Evolutionary conservation across 2,329 filamentous ascomycete genomes (phyloP), one percentile per base, ranked within the genome.

Genomic region (Penicillium hesseltinei): DNA sequence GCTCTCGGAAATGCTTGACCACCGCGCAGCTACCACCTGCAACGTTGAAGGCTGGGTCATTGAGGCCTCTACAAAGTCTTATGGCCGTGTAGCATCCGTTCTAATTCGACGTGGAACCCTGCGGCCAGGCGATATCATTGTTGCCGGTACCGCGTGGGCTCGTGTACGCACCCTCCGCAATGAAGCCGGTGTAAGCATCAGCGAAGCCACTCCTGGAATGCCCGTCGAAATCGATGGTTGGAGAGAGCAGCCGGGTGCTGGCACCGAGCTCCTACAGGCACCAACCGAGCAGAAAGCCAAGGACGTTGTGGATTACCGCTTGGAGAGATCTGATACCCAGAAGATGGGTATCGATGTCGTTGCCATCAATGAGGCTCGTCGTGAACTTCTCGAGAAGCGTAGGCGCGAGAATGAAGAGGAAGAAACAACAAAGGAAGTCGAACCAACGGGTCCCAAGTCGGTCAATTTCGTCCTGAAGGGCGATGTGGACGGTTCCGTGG

Each of bases 181-280:
- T 70, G 93, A 97, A 78, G 88, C 88, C 5, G 93, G 94, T 21
- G 76, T 82, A 2, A 81, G 87, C 13, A 78, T 97, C 17, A 66
- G 79, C 1, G 87, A 91, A 73, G 92, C 91, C 15, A 85, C 87
- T 0, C 95, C 94, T 0, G 94, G 94, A 36, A 94, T 88, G 29
- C 92, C 95, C 0, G 90, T 96, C 3, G 91, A 97, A 74, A 85
- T 99, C 21, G 86, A 97, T 61, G 94, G 94, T n/a, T 99, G 94
- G 94, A 87, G 88, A 66, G 89, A 91, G 36, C 88, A 91, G 63
- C 93, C 94, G 0, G 82, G 84, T 25, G 93, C 94, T 1, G 95
- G 95, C 49, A 90, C 95, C 67, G 86, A 91, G 77, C 88, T 96
- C 9, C 80, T 99, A 0, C 90, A 97, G 76, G 91, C 92, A 1